Conservation (phyloP, 352 stramenopile species). For the Globisporangium paddicum region DNA sequence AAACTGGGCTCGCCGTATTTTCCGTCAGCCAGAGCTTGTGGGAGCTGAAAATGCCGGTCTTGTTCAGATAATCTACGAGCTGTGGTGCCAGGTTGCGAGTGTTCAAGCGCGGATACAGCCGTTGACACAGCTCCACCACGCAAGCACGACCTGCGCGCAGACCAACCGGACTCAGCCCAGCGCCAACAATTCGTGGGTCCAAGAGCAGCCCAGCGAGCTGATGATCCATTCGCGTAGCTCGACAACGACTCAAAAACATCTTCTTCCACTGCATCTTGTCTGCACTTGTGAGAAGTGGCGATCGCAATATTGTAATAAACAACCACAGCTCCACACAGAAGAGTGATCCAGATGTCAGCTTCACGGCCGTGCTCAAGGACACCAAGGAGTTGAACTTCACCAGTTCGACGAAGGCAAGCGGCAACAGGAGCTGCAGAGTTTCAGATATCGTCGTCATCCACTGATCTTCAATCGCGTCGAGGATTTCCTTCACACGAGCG, state of each 20-base stretch:
- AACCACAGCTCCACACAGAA: slow-evolving; percentile 16
- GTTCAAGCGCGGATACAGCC: neutral
- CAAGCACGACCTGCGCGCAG: neutral
- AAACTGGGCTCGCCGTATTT: neutral
- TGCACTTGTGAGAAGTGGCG: neutral
- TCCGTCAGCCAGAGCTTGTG: neutral
- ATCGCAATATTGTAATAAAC: neutral
- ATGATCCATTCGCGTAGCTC: slow-evolving; percentile 2
- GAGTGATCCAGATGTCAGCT: slow-evolving; percentile 7
- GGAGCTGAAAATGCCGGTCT: neutral
- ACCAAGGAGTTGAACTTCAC: neutral
- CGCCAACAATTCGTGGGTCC: slow-evolving; percentile 12
- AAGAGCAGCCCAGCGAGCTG: slow-evolving; percentile 14
- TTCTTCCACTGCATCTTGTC: neutral
- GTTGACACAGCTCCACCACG: neutral
- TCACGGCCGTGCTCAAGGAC: neutral
- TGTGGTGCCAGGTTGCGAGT: neutral
- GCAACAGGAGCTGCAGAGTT: slow-evolving; percentile 4
- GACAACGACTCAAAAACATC: slow-evolving; percentile 1
- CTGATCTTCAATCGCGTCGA: slow-evolving; percentile 2
- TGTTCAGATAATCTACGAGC: slow-evolving; percentile 5
- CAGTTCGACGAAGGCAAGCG: slow-evolving; percentile 5
- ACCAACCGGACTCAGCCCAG: slow-evolving; percentile 7
- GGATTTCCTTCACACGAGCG: neutral
- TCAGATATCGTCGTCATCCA: neutral